These are phyloP conservation scores for Borovskyia barvae DNA, from an alignment of 208 protist species.

Conservation along the genomic window DNA sequence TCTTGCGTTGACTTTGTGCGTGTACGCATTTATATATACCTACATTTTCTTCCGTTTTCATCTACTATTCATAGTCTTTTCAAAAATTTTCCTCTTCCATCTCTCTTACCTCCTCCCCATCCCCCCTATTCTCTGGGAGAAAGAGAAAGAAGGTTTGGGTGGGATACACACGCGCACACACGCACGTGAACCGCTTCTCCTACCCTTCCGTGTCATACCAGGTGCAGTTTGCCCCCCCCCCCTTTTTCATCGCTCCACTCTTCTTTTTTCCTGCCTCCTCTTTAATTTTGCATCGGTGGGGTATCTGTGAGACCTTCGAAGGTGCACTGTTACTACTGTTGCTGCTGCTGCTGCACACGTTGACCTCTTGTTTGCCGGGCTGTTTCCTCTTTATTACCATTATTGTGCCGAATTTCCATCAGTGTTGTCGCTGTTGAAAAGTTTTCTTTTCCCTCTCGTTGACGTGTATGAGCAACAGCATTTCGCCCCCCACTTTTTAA, in stretches of 20 bases:
- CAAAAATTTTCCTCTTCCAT: constrained; percentile 5
- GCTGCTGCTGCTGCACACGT: neutral
- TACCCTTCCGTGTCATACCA: neutral
- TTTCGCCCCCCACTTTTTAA: too few species aligned
- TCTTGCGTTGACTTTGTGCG: constrained; percentile 2
- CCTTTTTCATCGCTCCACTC: constrained; percentile 2
- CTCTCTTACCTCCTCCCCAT: neutral
- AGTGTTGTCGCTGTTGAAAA: too few species aligned
- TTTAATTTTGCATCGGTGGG: neutral
- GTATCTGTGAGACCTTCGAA: too few species aligned
- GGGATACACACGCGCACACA: neutral
- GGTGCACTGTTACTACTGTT: too few species aligned
- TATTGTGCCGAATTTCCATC: too few species aligned
- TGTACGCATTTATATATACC: neutral
- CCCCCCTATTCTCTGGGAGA: constrained; percentile 4
- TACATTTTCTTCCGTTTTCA: neutral
- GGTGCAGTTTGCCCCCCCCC: neutral
- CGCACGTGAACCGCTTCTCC: neutral
- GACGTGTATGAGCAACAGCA: too few species aligned
- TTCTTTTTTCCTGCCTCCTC: neutral
- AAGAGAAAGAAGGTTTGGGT: constrained; percentile 2
- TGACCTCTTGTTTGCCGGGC: neutral
- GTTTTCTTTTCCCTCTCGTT: too few species aligned
- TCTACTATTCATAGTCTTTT: constrained; percentile 2
- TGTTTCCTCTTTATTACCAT: too few species aligned